These are phyloP conservation scores for Fusarium verticillioides DNA, from an alignment of 2,329 filamentous ascomycete genomes.

Conservation along the genomic window DNA sequence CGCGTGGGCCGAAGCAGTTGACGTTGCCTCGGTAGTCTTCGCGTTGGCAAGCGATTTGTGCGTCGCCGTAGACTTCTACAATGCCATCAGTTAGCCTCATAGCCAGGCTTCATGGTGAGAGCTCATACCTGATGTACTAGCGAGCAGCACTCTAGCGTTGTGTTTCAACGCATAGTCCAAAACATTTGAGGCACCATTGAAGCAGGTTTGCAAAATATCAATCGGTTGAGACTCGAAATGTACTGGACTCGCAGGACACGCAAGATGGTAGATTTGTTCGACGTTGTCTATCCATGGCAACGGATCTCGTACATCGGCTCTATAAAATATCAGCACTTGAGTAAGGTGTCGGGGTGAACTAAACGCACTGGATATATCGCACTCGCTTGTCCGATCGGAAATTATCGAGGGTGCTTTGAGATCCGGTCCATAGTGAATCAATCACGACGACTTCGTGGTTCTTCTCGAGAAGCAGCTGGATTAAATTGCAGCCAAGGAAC, in stretches of 20 bases:
- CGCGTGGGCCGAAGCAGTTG: constrained; percentile 53
- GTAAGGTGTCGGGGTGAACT: fast-evolving
- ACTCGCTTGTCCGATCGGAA: constrained; percentile 16
- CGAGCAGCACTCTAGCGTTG: constrained; percentile 27
- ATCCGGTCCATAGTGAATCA: constrained; percentile 38
- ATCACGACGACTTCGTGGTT: constrained; percentile 28
- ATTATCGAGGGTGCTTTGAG: constrained; percentile 10
- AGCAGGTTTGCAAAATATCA: constrained; percentile 38
- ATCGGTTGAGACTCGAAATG: constrained; percentile 33
- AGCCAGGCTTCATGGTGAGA: fast-evolving
- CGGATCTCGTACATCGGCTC: constrained; percentile 30
- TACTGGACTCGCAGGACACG: constrained; percentile 30
- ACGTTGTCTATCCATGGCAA: constrained; percentile 24
- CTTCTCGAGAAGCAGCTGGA: constrained; percentile 24
- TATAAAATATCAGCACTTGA: background rate
- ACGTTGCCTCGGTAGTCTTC: constrained; percentile 54
- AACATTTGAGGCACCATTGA: constrained; percentile 28
- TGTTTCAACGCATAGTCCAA: constrained; percentile 31
- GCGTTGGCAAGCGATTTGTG: constrained; percentile 7
- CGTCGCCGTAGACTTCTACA: constrained; percentile 34
- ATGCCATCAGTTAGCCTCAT: background rate
- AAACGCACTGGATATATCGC: constrained; percentile 20
- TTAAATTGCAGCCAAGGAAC: constrained; percentile 33
- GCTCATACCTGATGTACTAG: constrained; percentile 30
- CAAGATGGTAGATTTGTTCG: constrained; percentile 37